Evolutionary conservation across 2,329 filamentous ascomycete species (phyloP).

Genomic region (Phyllosticta capitalensis): DNA sequence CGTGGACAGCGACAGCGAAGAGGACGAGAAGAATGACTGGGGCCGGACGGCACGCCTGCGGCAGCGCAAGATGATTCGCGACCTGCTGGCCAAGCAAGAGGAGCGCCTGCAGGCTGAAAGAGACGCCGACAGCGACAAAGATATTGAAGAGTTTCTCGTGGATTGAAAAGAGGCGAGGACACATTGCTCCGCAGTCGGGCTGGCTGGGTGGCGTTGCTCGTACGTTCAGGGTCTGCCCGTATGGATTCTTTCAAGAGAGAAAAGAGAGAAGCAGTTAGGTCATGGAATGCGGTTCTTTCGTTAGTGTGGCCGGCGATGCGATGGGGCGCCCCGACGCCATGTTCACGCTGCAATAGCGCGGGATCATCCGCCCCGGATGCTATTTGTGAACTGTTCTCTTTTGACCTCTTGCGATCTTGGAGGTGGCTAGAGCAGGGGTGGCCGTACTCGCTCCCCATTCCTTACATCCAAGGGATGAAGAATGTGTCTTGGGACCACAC

Average conservation of each 20-base stretch:
- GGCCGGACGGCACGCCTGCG: slow-evolving; percentile 61
- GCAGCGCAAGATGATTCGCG: slow-evolving; percentile 58
- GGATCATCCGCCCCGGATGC: neutral
- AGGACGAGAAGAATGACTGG: slow-evolving; percentile 43
- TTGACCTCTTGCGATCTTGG: neutral
- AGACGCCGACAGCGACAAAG: slow-evolving; percentile 62
- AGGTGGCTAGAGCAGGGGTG: neutral
- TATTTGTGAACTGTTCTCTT: neutral
- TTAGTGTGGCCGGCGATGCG: neutral
- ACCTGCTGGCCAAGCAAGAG: slow-evolving; percentile 55
- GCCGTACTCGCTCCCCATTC: slow-evolving; percentile 3
- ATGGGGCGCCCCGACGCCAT: neutral
- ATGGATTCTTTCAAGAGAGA: neutral
- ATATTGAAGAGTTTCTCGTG: slow-evolving; percentile 62
- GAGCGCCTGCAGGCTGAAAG: slow-evolving; percentile 42
- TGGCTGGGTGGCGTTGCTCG: neutral
- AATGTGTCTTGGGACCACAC: slow-evolving; percentile 4
- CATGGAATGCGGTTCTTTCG: neutral
- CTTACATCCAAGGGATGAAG: neutral
- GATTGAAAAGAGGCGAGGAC: neutral
- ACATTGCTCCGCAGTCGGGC: neutral
- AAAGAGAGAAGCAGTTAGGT: neutral
- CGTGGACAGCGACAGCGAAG: slow-evolving; percentile 41
- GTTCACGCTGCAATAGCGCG: neutral
- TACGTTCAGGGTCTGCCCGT: neutral